Conservation (phyloP, 805 yeast species). For the Monosporozyma solicola region DNA sequence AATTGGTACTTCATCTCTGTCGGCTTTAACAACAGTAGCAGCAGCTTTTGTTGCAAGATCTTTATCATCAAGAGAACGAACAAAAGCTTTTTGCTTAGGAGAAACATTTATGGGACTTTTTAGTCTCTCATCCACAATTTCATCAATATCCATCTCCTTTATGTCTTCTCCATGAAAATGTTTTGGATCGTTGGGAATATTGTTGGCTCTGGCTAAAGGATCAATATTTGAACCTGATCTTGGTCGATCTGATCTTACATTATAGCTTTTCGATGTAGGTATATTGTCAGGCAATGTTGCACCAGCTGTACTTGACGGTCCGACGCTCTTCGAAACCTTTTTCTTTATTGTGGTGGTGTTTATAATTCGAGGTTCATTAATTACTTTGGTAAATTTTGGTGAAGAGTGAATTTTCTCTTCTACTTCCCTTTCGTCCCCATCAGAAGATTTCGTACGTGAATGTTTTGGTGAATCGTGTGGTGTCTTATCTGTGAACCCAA, state of each 20-base stretch:
- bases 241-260: slow-evolving; percentile 8
- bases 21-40: slow-evolving; percentile 2
- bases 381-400: slow-evolving; percentile 1
- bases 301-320: slow-evolving; percentile 17
- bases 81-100: neutral
- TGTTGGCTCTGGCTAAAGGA: neutral
- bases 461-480: neutral
- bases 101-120: neutral
- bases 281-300: slow-evolving; percentile 28
- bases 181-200: neutral
- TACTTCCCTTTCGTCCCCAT: neutral
- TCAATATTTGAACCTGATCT: neutral
- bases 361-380: slow-evolving; percentile 1
- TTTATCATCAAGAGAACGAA: neutral
- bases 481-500: neutral
- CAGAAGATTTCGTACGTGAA: neutral
- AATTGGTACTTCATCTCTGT: neutral
- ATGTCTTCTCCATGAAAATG: neutral
- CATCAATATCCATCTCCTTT: neutral
- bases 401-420: neutral
- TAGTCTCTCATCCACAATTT: neutral
- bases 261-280: slow-evolving; percentile 26
- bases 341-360: neutral
- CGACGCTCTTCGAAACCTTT: neutral
- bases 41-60: slow-evolving; percentile 4